Base-by-base conservation (phyloP, 345 rosid species). In the Ceriops zippeliana region DNA sequence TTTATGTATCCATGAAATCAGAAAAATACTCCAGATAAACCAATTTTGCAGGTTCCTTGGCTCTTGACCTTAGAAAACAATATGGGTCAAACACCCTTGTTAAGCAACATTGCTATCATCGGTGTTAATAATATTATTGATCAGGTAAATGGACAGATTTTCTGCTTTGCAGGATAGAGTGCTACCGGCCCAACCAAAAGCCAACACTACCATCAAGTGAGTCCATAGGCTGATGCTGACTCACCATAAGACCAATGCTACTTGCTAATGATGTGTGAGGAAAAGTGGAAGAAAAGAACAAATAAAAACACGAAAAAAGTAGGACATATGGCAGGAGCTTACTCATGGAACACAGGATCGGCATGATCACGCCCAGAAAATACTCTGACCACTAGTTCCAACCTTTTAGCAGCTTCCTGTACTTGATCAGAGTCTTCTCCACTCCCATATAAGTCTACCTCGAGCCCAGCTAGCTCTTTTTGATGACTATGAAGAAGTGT, bases 361-460 rank as follows among this genome's bases (percentile, higher is more conserved):
- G 93, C 92, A 61, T 95, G 99, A 82, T 95, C 97, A 66, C 89
- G 80, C 35, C 98, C 98, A 15, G 97, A 88, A 74, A 81, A 66
- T 70, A 95, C 87, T 81, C 86, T 79, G 63, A 91, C 82, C 1
- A 75, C 74, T 31, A 90, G 64, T 66, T 86, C 77, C 69, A 95
- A 73, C 78, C 80, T 85, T 70, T 79, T 66, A 32, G 89, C 89
- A 37, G 90, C 93, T 76, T 82, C 81, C 74, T 79, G 86, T 68
- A 95, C 74, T 68, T 84, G 80, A 71, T 84, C 87, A 6, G 90
- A 91, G 75, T 91, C 97, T 82, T 95, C 97, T 46, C 99, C 99
- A 62, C 38, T 84, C 62, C 97, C 97, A 64, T 85, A 95, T 67
- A 91, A 78, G 85, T 95, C 93, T 70, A 95, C 73, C 76, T 91